Base-by-base conservation (phyloP, 78 protist species). In the Dictyostelium intermedium region DNA sequence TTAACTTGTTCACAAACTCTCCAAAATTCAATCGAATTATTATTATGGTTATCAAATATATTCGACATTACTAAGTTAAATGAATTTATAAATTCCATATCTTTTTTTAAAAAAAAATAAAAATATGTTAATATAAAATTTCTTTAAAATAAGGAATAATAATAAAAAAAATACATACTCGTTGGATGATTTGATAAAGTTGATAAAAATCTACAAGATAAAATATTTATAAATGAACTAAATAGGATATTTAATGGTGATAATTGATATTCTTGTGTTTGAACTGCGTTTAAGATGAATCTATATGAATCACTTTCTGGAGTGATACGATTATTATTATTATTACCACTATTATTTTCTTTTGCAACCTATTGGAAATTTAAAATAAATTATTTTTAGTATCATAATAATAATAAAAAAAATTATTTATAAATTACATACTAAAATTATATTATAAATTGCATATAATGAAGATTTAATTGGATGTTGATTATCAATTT, bases 1-100 rank as follows among this genome's bases (percentile, higher is more conserved):
- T 74, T 61, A 25, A 16, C 20, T 37, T 56, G 34, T 27, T 76
- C 66, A 32, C 76, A 41, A 43, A 18, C 13, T 82, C 73, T 66
- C 93, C 93, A 87, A 79, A 78, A 87, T 63, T 63, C 83, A 61
- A 78, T 77, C 41, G 93, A 87, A 60, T n/a, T 66, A 6, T 32
- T 79, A 6, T 27, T 20, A 20, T 45, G 60, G 63, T 78, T 41
- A 20, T 61, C 56, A 78, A 77, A 87, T 53, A 87, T 87, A 53
- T 25, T 45, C 7, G 56, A 10, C 66, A 79, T 20, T 25, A 87
- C 43, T 32, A 61, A 43, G 66, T 79, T 87, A 50, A 78, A 87
- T 18, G 25, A 41, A 87, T 87, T 87, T 76, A 78, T n/a, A 30
- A 87, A 77, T 78, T 41, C 11, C n/a, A 79, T 9, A 45, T 87